A percentile compares a stretch with the other conserved stretches of the same genome.
Conservation (phyloP, 257 asterid genomes). For the Plantago ovata region DNA sequence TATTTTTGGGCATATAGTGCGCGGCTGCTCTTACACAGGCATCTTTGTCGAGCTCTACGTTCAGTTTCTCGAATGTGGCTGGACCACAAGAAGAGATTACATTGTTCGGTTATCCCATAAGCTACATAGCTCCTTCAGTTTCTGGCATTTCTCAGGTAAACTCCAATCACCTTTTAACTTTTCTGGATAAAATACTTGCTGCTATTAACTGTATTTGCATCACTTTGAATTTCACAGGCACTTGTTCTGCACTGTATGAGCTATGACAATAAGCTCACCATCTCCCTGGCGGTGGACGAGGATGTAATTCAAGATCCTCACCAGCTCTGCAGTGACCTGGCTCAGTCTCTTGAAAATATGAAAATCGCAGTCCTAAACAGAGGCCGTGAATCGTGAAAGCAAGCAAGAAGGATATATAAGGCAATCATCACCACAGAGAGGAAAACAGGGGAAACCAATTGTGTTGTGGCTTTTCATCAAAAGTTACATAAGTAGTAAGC, state of each 20-base stretch:
- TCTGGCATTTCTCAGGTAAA: slow-evolving; percentile 8
- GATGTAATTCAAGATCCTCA: slow-evolving; percentile 13
- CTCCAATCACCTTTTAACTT: neutral
- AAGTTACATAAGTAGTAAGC: too few relatives aligned
- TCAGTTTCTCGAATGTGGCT: neutral
- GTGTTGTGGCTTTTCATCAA: too few relatives aligned
- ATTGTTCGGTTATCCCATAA: slow-evolving; percentile 4
- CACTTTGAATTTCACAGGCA: neutral
- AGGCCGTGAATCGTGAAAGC: too few relatives aligned
- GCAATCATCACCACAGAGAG: too few relatives aligned
- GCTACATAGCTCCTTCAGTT: slow-evolving; percentile 4
- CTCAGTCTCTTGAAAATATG: neutral
- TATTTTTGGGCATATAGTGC: neutral
- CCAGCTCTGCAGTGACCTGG: slow-evolving; percentile 7
- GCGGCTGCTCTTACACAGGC: neutral
- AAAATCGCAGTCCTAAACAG: neutral
- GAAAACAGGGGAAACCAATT: too few relatives aligned
- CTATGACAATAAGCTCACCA: slow-evolving; percentile 7
- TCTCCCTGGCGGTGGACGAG: slow-evolving; percentile 1
- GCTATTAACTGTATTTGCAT: neutral
- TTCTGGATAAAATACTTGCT: too few relatives aligned
- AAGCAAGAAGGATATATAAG: too few relatives aligned
- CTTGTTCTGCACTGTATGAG: slow-evolving; percentile 6
- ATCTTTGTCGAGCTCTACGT: neutral
- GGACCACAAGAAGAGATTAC: slow-evolving; percentile 11